A percentile compares a stretch with the other conserved stretches of the same genome.
These are phyloP conservation scores for Oxytropis ochrocephala DNA, from an alignment of 306 rosid genomes.

Conservation along the genomic window DNA sequence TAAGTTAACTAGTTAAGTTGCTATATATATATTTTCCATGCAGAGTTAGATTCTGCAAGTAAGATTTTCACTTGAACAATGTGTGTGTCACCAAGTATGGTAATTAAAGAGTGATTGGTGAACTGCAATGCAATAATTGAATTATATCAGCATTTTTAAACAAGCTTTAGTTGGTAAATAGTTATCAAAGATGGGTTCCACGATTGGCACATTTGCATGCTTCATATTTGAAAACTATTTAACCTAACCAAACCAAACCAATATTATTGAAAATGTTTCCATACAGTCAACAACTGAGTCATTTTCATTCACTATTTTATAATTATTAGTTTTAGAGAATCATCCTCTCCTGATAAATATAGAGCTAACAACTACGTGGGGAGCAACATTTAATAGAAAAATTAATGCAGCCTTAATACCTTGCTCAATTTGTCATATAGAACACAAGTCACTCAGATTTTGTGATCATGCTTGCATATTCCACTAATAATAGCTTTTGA, in stretches of 20 bases:
- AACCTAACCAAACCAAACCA: conserved; percentile 16
- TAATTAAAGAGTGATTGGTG: neutral
- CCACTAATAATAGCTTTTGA: conserved; percentile 10
- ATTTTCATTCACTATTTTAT: conserved; percentile 31
- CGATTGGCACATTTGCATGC: conserved; percentile 20
- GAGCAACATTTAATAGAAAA: conserved; percentile 34
- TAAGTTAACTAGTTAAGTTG: conserved; percentile 9
- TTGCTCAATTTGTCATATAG: conserved; percentile 28
- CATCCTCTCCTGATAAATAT: conserved; percentile 14
- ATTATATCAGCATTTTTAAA: conserved; percentile 7
- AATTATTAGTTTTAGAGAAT: conserved; percentile 23
- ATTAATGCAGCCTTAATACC: conserved; percentile 28
- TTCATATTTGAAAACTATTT: conserved; percentile 13
- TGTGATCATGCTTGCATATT: neutral
- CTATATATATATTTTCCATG: conserved; percentile 23
- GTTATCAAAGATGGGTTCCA: conserved; percentile 48
- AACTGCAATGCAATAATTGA: conserved; percentile 13
- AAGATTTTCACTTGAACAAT: neutral
- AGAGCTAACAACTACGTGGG: conserved; percentile 61
- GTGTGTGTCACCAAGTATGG: conserved; percentile 24
- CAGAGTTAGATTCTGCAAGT: conserved; percentile 15
- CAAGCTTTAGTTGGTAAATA: conserved; percentile 32
- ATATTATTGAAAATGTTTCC: conserved; percentile 39
- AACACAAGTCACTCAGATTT: conserved; percentile 22
- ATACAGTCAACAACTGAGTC: conserved; percentile 56